Evolutionary conservation across 352 stramenopile species (phyloP).

Genomic region (Halophytophthora batemanensis): DNA sequence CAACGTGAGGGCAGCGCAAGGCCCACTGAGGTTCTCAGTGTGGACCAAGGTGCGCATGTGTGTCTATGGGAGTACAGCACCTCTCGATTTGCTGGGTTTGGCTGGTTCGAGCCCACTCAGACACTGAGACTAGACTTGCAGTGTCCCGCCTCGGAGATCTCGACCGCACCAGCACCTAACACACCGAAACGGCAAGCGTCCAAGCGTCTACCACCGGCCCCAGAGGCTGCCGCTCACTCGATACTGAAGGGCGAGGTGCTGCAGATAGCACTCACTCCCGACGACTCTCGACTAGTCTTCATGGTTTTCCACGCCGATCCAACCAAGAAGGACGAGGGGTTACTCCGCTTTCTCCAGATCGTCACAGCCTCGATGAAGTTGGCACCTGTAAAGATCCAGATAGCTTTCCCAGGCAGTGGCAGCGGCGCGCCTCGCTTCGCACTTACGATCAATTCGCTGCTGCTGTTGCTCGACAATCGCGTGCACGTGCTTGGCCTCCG

Average conservation of each 20-base stretch:
- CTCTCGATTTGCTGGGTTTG: constrained; percentile 35
- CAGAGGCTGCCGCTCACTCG: neutral
- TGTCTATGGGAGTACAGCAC: constrained; percentile 40
- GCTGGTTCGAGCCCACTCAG: constrained; percentile 35
- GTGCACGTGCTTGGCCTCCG: constrained; percentile 25
- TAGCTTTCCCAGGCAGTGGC: constrained; percentile 20
- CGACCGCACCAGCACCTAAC: neutral
- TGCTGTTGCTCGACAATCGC: constrained; percentile 32
- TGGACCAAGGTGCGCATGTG: constrained; percentile 34
- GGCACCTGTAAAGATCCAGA: constrained; percentile 21
- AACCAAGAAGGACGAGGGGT: constrained; percentile 18
- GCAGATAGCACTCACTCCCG: constrained; percentile 33
- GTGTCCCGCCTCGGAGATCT: constrained; percentile 1
- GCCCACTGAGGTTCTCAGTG: constrained; percentile 29
- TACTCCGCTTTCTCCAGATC: constrained; percentile 37
- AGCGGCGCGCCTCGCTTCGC: constrained; percentile 34
- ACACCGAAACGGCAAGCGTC: constrained; percentile 3
- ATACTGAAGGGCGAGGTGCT: constrained; percentile 28
- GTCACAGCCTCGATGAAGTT: constrained; percentile 18
- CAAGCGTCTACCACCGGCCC: neutral
- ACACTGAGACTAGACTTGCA: constrained; percentile 28
- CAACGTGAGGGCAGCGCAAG: constrained; percentile 4
- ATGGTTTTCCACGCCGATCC: constrained; percentile 37
- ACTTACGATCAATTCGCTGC: constrained; percentile 29
- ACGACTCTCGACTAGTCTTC: constrained; percentile 32